phyloP scores from a whole-genome alignment of 768 basidiomycete genomes.

The Clitopilus passeckerianus region DNA sequence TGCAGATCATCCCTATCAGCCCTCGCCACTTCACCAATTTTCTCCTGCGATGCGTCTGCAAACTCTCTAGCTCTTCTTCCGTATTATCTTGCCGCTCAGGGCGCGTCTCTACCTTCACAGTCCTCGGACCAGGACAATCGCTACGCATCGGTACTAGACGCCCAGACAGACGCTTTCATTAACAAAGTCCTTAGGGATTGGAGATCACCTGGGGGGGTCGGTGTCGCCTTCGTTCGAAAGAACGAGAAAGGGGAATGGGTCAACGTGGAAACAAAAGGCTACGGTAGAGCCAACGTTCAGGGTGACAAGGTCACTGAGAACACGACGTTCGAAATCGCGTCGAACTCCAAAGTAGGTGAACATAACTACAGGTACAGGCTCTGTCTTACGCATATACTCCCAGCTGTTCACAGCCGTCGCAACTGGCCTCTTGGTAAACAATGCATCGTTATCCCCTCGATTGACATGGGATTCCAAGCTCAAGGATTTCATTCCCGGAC shows the following conservation, averaged over 20 bases:
- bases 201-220: conserved; percentile 4
- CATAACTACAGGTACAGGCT: background rate
- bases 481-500: conserved; percentile 14
- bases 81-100: no score
- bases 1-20: no score
- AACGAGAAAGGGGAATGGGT: background rate
- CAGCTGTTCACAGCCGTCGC: conserved; percentile 18
- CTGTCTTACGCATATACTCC: background rate
- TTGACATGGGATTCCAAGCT: conserved; percentile 20
- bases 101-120: no score
- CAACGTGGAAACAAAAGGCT: conserved; percentile 5
- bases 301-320: conserved; percentile 2
- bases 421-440: conserved; percentile 19
- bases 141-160: background rate
- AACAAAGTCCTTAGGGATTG: conserved; percentile 2
- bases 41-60: no score
- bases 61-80: no score
- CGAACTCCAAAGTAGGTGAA: conserved; percentile 16
- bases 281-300: background rate
- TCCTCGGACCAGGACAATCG: no score
- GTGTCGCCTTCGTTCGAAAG: conserved; percentile 3
- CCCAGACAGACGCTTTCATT: conserved; percentile 4
- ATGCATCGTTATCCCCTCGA: conserved; percentile 17
- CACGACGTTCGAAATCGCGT: conserved; percentile 16
- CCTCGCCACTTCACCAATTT: no score